phyloP scores from a whole-genome alignment of 2,329 filamentous ascomycete species.

The Pseudogymnoascus sp. region DNA sequence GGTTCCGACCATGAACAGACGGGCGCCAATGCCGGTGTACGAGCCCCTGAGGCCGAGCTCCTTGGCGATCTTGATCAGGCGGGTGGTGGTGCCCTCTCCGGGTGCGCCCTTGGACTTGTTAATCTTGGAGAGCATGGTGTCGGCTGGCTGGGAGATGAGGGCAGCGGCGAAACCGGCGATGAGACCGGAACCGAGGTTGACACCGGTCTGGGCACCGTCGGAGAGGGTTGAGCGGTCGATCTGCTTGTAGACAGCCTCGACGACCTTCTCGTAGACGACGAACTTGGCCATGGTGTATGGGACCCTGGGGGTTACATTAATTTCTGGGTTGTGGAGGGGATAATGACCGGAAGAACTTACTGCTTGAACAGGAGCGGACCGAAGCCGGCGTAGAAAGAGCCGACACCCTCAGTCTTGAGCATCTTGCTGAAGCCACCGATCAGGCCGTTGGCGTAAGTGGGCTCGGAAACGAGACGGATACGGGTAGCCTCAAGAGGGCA shows the following conservation, averaged over 20 bases:
- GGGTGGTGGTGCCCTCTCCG: constrained; percentile 72
- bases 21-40: constrained; percentile 73
- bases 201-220: constrained; percentile 61
- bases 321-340: not conserved
- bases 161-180: constrained; percentile 80
- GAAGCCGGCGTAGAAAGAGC: constrained; percentile 86
- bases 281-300: constrained; percentile 95
- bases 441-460: constrained; percentile 74
- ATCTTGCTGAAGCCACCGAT: constrained; percentile 77
- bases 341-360: constrained; percentile 32
- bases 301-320: constrained; percentile 45
- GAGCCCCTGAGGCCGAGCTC: constrained; percentile 74
- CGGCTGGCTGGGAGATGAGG: constrained; percentile 79
- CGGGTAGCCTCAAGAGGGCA: constrained; percentile 89
- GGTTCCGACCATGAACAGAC: constrained; percentile 59
- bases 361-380: constrained; percentile 79
- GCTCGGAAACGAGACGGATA: constrained; percentile 86
- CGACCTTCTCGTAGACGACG: constrained; percentile 85
- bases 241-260: constrained; percentile 59
- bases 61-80: constrained; percentile 80
- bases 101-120: constrained; percentile 88
- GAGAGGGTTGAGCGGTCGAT: constrained; percentile 66
- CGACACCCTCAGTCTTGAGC: constrained; percentile 69
- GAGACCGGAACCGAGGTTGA: constrained; percentile 74
- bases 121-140: constrained; percentile 93